Evolutionary conservation across 2,329 filamentous ascomycete species (phyloP), one percentile per base, ranked within the genome.

Genomic region (Fusarium sp.): DNA sequence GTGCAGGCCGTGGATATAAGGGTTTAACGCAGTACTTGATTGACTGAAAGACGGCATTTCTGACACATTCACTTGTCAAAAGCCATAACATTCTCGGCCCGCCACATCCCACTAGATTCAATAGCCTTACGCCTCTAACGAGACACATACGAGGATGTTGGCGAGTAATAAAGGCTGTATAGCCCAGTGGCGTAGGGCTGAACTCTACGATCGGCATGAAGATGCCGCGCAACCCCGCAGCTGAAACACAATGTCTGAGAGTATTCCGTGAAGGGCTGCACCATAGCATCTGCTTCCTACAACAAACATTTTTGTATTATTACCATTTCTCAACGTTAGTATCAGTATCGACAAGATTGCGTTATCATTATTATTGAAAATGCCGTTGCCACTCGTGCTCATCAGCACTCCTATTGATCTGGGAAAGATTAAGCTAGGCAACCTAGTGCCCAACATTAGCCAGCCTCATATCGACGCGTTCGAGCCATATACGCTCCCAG

Each of bases 401-500:
- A 23, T 49, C 21, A 49, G 1, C 5, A 49, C 28, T 12, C 46
- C 46, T 2, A 6, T 32, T 23, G 46, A 49, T 12, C 1, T 49
- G 15, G 46, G 46, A 0, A 49, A 49, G 4, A 12, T 49, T 18
- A 49, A 32, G 46, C 28, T 49, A 4, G 28, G 46, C 6, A 49
- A 49, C 15, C 10, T 49, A 9, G 46, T 49, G 2, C 46, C 46
- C 0, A 49, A 32, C 10, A 4, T 49, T 0, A 2, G 46, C 2
- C 46, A 49, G 2, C 46, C 46, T 23, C 46, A 49, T 5, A 49
- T 49, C 46, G 46, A 49, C 15, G 28, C 46, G 3, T 49, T 49
- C 8, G 46, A 32, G 3, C 46, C 46, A 3, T 1, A 3, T 2
- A 3, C 9, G 0, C 28, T 49, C 0, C 1, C 46, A 49, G 46